Evolutionary conservation across 495 filamentous ascomycete genomes (phyloP), one percentile per base, ranked within the genome.

Genomic region (Penicillium canariense): DNA sequence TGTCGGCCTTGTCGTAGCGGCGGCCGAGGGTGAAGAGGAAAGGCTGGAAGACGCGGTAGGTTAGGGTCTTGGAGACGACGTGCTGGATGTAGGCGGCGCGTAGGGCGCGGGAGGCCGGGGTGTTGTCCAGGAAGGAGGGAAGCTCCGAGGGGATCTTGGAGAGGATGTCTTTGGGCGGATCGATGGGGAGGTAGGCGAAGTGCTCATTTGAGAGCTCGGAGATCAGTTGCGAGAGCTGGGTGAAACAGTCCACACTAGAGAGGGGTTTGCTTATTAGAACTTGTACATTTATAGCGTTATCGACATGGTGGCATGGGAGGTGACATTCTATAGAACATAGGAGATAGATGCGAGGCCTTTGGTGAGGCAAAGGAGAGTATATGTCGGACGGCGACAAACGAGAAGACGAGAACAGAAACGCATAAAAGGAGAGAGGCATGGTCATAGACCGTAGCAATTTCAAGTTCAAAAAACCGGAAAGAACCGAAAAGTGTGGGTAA

Each of bases 1-100:
- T 79, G 62, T 85, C 82, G 11, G 81, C 80, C 56, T 84, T 83
- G 61, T 84, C 82, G 63, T 83, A 83, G 20, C 81, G 65, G 26
- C 77, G 77, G n/a, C 81, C 81, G 5, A 85, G 63, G 28, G 81
- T 82, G 66, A 86, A 86, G 3, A 86, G 66, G 70, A 86, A 86
- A 5, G 82, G 83, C 31, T 82, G 77, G 70, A 86, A 86, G 34
- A 86, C 80, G n/a, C 82, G 76, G 59, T 78, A 80, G 23, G 79
- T 83, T 36, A 86, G 65, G 22, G 80, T 79, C 42, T 79, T 81
- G 17, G 82, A 84, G 34, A 86, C 68, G 23, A 82, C 72, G 53
- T 85, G 81, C 46, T 84, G 75, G 42, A 85, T 71, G 57, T 85
- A 86, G 18, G 81, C 81, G 31, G 80, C 72, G n/a, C 83, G 82